Evolutionary conservation across 116 monocot genomes (phyloP), one percentile per base, ranked within the genome.

Genomic region (Zostera marina): DNA sequence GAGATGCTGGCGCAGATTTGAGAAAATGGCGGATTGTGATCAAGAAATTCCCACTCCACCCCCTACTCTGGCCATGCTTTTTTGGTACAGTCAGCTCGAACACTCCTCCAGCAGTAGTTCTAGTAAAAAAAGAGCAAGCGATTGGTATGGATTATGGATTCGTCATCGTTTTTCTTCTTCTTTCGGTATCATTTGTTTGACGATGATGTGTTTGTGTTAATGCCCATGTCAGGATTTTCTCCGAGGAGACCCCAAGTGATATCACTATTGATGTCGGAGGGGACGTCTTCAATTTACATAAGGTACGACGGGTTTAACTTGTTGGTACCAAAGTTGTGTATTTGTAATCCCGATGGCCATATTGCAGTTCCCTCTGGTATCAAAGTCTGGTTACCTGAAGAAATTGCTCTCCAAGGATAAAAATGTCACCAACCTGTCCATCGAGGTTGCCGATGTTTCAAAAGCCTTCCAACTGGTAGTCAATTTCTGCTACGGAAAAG

Each of bases 101-200:
- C 54, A 71, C 23, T 76, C 87, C 51, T n/a, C n/a, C n/a, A 55
- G 71, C 45, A 67, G 84, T 41, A 83, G 79, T 81, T 73, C 73
- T 68, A 81, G 76, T 69, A 87, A 81, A 68, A 79, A n/a, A n/a
- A n/a, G 79, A 71, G 84, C 81, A 61, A 70, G 76, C 58, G 81
- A 87, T 48, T 87, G 92, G 92, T 91, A 39, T 51, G 66, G 4
- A 44, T 58, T 8, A 19, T 47, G n/a, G n/a, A n/a, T n/a, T 53
- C 1, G 42, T 53, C 40, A 44, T n/a, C n/a, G n/a, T n/a, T n/a
- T n/a, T n/a, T n/a, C n/a, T 42, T 11, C 6, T 39, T 52, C 14
- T 0, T 47, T 47, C 12, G 9, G 13, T 23, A 22, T 1, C n/a
- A n/a, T n/a, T n/a, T n/a, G n/a, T n/a, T n/a, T n/a, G n/a, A n/a